Conservation (phyloP, 768 basidiomycete genomes). For the Antrodiella citrinella region DNA sequence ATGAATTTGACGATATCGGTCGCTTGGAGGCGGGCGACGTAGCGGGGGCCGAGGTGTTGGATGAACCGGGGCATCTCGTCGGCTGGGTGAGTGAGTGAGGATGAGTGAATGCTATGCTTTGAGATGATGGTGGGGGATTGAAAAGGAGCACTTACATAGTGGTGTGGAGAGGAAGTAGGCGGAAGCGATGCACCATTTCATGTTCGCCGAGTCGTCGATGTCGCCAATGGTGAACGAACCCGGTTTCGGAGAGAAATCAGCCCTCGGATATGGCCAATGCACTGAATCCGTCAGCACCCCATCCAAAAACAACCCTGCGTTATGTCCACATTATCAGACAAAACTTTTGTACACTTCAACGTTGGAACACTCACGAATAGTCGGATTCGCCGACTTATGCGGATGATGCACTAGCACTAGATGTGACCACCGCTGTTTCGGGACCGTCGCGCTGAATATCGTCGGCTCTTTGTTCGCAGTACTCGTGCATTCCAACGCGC, state of each 20-base stretch:
- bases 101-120: background rate
- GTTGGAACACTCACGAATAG: conserved; percentile 38
- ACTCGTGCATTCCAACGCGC: conserved; percentile 43
- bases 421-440: conserved; percentile 65
- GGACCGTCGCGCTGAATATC: conserved; percentile 38
- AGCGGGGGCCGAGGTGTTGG: conserved; percentile 77
- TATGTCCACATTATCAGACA: conserved; percentile 3
- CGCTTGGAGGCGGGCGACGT: conserved; percentile 71
- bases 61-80: conserved; percentile 69
- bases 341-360: no score
- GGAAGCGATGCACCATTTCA: conserved; percentile 67
- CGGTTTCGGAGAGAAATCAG: conserved; percentile 28
- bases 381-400: conserved; percentile 43
- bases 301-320: conserved; percentile 72
- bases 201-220: conserved; percentile 28
- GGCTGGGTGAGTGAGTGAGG: conserved; percentile 27
- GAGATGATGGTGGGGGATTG: background rate
- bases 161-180: conserved; percentile 53
- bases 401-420: conserved; percentile 60
- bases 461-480: conserved; percentile 30
- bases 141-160: conserved; percentile 35
- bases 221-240: conserved; percentile 53
- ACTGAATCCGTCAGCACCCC: conserved; percentile 58
- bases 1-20: conserved; percentile 60
- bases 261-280: conserved; percentile 56